Base-by-base conservation (phyloP, 345 rosid species). In the Rhizophora mangle region DNA sequence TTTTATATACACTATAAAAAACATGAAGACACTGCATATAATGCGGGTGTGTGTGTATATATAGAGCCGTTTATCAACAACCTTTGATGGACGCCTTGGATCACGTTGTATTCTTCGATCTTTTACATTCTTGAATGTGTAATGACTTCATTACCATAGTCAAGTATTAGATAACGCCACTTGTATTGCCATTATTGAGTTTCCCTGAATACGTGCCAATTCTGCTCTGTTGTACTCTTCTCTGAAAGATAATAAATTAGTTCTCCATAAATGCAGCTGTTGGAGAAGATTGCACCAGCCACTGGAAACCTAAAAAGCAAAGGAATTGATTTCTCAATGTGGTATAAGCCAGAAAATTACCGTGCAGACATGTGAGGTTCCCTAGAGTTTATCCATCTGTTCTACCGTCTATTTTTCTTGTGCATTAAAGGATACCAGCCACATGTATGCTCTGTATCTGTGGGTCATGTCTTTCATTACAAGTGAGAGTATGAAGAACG, bases 331-430 rank as follows among this genome's bases (percentile, higher is more conserved):
- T 94, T 91, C 80, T 91, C 97, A 8, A 65, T 79, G 52, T 89
- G 98, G 98, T 91, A 77, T 81, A 88, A 94, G 81, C 98, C 97
- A 0, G 90, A 86, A 65, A 84, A 87, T 69, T 94, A 94, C 75
- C 79, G 27, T 30, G 87, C 93, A 8, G 88, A 86, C 52, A 71
- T 88, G 63, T 91, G 79, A 89, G 63, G 29, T 74, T 67, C 62
- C 43, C 49, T 57, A 13, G 30, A 30, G 26, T 36, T 24, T 11
- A 51, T 43, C n/a, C 54, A 55, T 22, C 27, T 22, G 59, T 11
- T 39, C 47, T 39, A 39, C 47, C 61, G 8, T 60, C 22, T 60
- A 43, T 30, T 24, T 46, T 19, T 26, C n/a, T 46, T 60, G 56
- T 22, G 20, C 47, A 31, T 52, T 18, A 6, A 64, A 49, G 22